phyloP scores from a whole-genome alignment of 1,284 basidiomycete genomes.

The Heterobasidion annosum region DNA sequence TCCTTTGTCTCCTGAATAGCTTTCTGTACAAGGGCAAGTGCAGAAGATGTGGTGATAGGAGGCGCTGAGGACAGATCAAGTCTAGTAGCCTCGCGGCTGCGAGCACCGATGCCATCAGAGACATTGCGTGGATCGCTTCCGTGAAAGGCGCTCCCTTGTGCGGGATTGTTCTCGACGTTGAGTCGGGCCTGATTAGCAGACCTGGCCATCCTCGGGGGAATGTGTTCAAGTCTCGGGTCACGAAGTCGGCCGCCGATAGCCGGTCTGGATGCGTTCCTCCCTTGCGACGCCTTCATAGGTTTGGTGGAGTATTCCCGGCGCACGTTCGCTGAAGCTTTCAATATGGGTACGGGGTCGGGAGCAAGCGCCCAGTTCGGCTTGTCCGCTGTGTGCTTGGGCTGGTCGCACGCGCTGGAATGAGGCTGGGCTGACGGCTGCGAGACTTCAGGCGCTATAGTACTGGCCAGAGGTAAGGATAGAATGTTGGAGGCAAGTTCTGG shows the following conservation, averaged over 20 bases:
- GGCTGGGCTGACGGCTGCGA: background rate
- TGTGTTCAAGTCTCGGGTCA: background rate
- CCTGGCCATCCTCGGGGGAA: background rate
- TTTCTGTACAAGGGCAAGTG: background rate
- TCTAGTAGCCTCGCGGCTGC: background rate
- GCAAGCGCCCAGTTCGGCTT: slow-evolving; percentile 1
- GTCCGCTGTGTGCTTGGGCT: background rate
- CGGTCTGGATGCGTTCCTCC: background rate
- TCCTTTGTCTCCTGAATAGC: background rate
- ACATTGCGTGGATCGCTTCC: background rate
- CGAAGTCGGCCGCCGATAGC: background rate
- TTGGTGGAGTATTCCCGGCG: background rate
- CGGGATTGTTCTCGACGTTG: background rate
- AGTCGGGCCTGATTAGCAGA: background rate
- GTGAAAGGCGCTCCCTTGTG: background rate
- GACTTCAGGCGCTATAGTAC: background rate
- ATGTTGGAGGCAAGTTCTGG: background rate
- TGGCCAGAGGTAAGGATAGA: background rate
- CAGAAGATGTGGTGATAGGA: background rate
- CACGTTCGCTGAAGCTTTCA: background rate
- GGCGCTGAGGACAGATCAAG: background rate
- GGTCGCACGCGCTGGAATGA: background rate
- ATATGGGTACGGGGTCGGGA: background rate
- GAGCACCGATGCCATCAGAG: background rate
- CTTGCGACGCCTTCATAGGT: background rate